Base-by-base conservation (phyloP, 225 moss, liverwort and hornwort genomes). In the Marchantia paleacea region DNA sequence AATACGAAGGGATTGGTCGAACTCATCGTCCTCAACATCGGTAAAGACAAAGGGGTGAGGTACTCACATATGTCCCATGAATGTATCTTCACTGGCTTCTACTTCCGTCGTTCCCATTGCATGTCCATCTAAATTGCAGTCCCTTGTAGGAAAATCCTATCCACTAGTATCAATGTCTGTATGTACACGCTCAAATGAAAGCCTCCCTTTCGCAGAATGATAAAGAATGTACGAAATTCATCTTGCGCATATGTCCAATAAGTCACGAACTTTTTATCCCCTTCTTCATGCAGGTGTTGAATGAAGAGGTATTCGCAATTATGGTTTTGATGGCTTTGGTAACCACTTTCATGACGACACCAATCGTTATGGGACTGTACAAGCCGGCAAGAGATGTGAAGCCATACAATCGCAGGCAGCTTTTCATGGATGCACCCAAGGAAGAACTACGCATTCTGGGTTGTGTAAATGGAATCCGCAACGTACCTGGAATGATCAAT, bases 1-100 rank as follows among this genome's bases (percentile, higher is more conserved):
- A 96, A 94, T 53, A 94, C 96, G 18, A 96, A 96, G 84, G 96
- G 96, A n/a, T 85, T 96, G 78, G 96, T 96, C 28, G 96, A 96
- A 79, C 90, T 96, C 16, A 96, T 94, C 65, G 94, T 96, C 10
- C 83, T 96, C 74, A 96, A 96, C 50, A 96, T 96, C 57, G 94
- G 94, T 64, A 91, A 89, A 81, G 92, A 92, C 71, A 87, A 91
- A 54, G 91, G 90, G 81, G 94, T 91, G 82, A 84, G 87, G 76
- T 74, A 29, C 18, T 25, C 0, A 0, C 54, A n/a, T 15, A 39
- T 39, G 3, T 39, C 39, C 4, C 31, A 24, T 12, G 53, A 25
- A 71, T 73, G 77, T 22, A 77, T 15, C 26, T 6, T 39, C 39
- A 39, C 49, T 9, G 39, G 39, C 39, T 2, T 39, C 39, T 39